Evolutionary conservation across 2,329 filamentous ascomycete species (phyloP).

Genomic region (Penicillium sp.): DNA sequence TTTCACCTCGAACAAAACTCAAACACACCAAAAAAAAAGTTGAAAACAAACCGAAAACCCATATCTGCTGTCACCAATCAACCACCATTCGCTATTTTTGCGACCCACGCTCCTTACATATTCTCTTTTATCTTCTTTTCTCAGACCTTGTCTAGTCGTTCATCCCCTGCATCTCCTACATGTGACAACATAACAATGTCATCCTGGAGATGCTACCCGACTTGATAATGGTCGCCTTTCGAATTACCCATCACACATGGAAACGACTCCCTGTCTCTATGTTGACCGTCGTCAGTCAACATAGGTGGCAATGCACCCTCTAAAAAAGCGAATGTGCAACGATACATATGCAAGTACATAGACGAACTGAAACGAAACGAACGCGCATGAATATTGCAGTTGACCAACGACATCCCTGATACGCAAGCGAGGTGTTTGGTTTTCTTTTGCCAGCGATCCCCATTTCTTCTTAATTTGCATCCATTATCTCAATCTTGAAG

Average conservation of each 20-base stretch:
- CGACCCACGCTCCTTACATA: conserved; percentile 20
- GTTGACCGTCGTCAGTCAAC: conserved; percentile 1
- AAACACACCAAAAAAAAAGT: conserved; percentile 1
- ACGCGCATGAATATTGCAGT: conserved; percentile 25
- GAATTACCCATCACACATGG: conserved; percentile 16
- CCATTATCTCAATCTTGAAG: conserved; percentile 12
- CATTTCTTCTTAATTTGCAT: conserved; percentile 13
- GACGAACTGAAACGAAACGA: conserved; percentile 31
- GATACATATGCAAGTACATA: conserved; percentile 28
- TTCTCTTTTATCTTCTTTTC: conserved; percentile 16
- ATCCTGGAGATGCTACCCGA: background rate
- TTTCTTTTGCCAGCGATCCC: conserved; percentile 20
- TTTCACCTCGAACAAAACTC: background rate
- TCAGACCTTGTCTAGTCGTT: conserved; percentile 10
- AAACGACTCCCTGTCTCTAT: conserved; percentile 9
- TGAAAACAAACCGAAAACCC: background rate
- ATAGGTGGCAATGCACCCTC: conserved; percentile 9
- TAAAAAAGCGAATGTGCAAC: conserved; percentile 24
- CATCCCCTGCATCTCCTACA: conserved; percentile 2
- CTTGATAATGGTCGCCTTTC: conserved; percentile 18
- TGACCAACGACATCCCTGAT: conserved; percentile 24
- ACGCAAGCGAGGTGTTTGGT: conserved; percentile 29
- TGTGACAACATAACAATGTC: background rate
- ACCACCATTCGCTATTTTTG: conserved; percentile 7
- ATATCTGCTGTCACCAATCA: conserved; percentile 1